Conservation (phyloP, 2,329 filamentous ascomycete species). For the Aspergillus bombycis region DNA sequence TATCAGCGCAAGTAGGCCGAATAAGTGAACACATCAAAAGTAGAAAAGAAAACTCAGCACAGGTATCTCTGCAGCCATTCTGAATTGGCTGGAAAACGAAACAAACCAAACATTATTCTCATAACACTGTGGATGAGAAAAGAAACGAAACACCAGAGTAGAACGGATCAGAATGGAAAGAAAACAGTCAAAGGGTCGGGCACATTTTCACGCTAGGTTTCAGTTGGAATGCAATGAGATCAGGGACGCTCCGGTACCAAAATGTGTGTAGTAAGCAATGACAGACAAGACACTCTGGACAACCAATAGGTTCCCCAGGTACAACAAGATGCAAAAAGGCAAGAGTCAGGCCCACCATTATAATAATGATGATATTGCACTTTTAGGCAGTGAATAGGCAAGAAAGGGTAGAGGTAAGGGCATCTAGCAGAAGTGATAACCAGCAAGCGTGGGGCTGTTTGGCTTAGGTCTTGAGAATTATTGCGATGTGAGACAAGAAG, state of each 20-base stretch:
- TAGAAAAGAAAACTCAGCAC: slow-evolving; percentile 30
- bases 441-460: slow-evolving; percentile 14
- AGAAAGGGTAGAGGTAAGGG: slow-evolving; percentile 8
- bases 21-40: slow-evolving; percentile 16
- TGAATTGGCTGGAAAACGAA: slow-evolving; percentile 25
- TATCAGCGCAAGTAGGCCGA: slow-evolving; percentile 21
- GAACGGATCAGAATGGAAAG: slow-evolving; percentile 10
- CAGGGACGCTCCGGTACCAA: slow-evolving; percentile 16
- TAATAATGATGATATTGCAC: slow-evolving; percentile 1
- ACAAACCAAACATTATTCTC: slow-evolving; percentile 17
- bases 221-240: slow-evolving; percentile 16
- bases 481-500: slow-evolving; percentile 14
- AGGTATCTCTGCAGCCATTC: slow-evolving; percentile 39
- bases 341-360: neutral
- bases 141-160: slow-evolving; percentile 9
- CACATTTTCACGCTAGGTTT: slow-evolving; percentile 12
- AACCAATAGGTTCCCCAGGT: slow-evolving; percentile 1
- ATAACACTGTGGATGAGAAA: slow-evolving; percentile 19
- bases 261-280: slow-evolving; percentile 16
- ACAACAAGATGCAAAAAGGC: slow-evolving; percentile 1
- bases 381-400: slow-evolving; percentile 3
- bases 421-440: slow-evolving; percentile 20
- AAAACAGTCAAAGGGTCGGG: slow-evolving; percentile 10
- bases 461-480: slow-evolving; percentile 27
- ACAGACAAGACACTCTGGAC: slow-evolving; percentile 3